Conservation (phyloP, 176 grass and related monocot species). For the Triticum dicoccoides region DNA sequence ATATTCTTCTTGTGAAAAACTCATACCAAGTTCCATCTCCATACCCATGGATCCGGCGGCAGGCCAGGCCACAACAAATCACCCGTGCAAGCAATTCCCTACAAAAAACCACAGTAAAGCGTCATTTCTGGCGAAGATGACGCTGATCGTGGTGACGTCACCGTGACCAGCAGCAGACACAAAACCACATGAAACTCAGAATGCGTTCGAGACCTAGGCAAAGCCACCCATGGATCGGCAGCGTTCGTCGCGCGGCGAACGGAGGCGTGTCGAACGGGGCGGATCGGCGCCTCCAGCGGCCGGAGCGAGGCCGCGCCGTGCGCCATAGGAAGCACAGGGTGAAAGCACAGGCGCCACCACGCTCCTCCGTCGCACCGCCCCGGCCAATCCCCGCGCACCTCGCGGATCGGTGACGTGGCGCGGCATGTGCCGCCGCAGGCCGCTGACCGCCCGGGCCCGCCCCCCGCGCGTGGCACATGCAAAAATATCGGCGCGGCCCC, state of each 20-base stretch:
- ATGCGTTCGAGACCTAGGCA: fast-evolving
- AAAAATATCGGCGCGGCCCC: constrained; percentile 27
- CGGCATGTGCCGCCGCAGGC: fast-evolving
- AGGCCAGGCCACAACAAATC: too few relatives aligned
- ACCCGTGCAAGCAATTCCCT: too few relatives aligned
- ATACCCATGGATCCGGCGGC: too few relatives aligned
- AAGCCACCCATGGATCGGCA: neutral
- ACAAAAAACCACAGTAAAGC: too few relatives aligned
- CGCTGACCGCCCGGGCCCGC: neutral
- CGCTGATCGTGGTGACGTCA: neutral
- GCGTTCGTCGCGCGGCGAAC: neutral
- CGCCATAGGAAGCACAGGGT: neutral
- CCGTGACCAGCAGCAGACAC: fast-evolving
- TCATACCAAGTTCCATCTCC: too few relatives aligned
- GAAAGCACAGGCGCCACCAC: constrained; percentile 15
- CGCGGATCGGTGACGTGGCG: constrained; percentile 81
- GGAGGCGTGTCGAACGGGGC: neutral
- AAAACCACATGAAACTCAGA: neutral
- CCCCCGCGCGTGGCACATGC: neutral
- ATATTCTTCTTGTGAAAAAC: too few relatives aligned
- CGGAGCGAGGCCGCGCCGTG: neutral
- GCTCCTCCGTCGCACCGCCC: fast-evolving
- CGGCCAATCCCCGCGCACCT: constrained; percentile 16
- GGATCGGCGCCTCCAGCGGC: neutral
- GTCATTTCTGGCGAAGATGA: neutral